Evolutionary conservation across 2,329 filamentous ascomycete genomes (phyloP), one percentile per base, ranked within the genome.

Genomic region (Cryphonectria japonica): DNA sequence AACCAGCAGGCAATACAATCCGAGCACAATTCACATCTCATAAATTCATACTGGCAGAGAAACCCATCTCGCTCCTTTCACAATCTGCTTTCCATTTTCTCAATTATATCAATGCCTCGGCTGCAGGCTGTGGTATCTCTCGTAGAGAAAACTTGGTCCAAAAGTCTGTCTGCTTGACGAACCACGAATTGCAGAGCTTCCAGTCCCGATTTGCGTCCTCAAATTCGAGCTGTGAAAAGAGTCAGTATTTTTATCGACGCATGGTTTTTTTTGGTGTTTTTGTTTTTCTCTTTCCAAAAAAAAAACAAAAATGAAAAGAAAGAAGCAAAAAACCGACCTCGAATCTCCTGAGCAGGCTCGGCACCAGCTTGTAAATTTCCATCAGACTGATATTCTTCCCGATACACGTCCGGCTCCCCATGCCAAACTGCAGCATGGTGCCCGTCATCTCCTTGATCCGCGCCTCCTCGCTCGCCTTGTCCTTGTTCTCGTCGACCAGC

Each of bases 401-500:
- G 81, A 85, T 92, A 75, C 91, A 93, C 1, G 91, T 93, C 75
- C 91, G 82, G 14, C 88, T 86, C 0, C 91, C 91, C 80, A 91
- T 91, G 1, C 91, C 91, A 78, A 93, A 93, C 75, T 93, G 90
- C 78, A 92, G 84, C 89, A 92, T 90, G n/a, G 84, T 85, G 0
- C 87, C 88, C 75, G 89, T 89, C 91, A 92, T 92, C 77, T 88
- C 86, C 79, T 85, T 87, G 62, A 92, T 81, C 73, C 87, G 83
- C 71, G 84, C 84, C 37, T 89, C 85, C 63, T 85, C 84, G 0
- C 75, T 79, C 22, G 78, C 80, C 4, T 75, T 95, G 92, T 81
- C 78, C 37, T 77, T 76, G 0, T 69, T 78, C 70, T 83, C 80
- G 19, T 85, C 84, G 1, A 82, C 79, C 3, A 89, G 76, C 86